Evolutionary conservation across 345 rosid species (phyloP).

Genomic region (Gossypium longicalyx): DNA sequence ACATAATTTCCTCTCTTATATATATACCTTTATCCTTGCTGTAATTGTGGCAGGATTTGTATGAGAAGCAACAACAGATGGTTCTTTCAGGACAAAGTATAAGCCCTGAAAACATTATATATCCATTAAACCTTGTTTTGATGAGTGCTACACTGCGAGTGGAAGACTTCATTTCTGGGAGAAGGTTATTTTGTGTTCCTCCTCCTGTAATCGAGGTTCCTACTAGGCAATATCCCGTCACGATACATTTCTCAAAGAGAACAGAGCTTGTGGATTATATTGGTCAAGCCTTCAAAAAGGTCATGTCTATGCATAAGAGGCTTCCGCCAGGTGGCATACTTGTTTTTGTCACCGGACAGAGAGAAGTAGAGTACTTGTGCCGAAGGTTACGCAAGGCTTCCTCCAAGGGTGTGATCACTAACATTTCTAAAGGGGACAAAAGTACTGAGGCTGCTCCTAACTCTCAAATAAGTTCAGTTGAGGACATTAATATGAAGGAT

Average conservation of each 20-base stretch:
- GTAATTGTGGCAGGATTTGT: constrained; percentile 39
- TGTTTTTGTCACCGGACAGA: constrained; percentile 89
- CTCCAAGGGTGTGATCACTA: constrained; percentile 41
- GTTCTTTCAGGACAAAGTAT: constrained; percentile 45
- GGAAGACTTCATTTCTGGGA: constrained; percentile 70
- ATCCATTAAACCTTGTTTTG: constrained; percentile 71
- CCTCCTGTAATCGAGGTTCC: constrained; percentile 86
- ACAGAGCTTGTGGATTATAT: constrained; percentile 82
- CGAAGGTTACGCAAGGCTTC: constrained; percentile 60
- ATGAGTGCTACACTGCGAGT: constrained; percentile 93
- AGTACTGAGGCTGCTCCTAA: constrained; percentile 26
- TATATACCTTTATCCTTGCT: constrained; percentile 10
- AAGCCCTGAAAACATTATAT: constrained; percentile 46
- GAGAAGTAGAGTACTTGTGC: constrained; percentile 86
- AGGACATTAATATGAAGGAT: constrained; percentile 62
- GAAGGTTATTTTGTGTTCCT: constrained; percentile 52
- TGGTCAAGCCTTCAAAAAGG: constrained; percentile 83
- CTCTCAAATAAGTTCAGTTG: constrained; percentile 32
- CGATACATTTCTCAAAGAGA: constrained; percentile 72
- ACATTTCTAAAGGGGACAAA: constrained; percentile 23
- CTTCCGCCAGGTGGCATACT: constrained; percentile 90
- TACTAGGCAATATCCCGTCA: constrained; percentile 75
- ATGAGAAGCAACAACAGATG: constrained; percentile 57
- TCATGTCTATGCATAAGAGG: constrained; percentile 75
- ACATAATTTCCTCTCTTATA: neutral